phyloP scores from a whole-genome alignment of 257 asterid species.

The Nicotiana paniculata region DNA sequence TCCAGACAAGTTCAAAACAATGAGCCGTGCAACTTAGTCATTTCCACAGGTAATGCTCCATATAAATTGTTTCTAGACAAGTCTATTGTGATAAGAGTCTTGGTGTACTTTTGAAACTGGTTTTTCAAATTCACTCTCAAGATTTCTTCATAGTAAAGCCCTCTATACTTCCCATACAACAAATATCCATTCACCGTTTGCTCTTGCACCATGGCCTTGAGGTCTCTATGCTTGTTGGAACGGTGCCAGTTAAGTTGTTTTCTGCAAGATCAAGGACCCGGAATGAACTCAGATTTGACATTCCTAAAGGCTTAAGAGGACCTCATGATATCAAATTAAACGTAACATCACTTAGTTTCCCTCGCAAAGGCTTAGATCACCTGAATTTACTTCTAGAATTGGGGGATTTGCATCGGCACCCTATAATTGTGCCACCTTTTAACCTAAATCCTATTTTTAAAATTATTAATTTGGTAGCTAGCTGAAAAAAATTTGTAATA shows the following conservation, averaged over 20 bases:
- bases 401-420: no score
- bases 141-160: slow-evolving; percentile 35
- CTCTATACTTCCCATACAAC: slow-evolving; percentile 35
- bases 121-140: slow-evolving; percentile 35
- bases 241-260: slow-evolving; percentile 30
- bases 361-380: no score
- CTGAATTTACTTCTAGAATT: no score
- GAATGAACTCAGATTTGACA: slow-evolving; percentile 31
- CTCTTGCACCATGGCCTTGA: slow-evolving; percentile 35
- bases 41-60: slow-evolving; percentile 38
- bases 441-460: no score
- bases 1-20: slow-evolving; percentile 39
- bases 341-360: no score
- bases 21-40: slow-evolving; percentile 28
- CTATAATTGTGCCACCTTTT: no score
- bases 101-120: slow-evolving; percentile 34
- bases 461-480: no score
- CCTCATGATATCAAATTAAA: no score
- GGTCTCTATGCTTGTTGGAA: slow-evolving; percentile 31
- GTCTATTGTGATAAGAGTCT: slow-evolving; percentile 46
- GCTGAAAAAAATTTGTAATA: no score
- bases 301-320: background rate
- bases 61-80: slow-evolving; percentile 34
- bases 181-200: slow-evolving; percentile 21
- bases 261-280: slow-evolving; percentile 48